phyloP scores from a whole-genome alignment of 352 stramenopile genomes.

The Globisporangium ultimum region DNA sequence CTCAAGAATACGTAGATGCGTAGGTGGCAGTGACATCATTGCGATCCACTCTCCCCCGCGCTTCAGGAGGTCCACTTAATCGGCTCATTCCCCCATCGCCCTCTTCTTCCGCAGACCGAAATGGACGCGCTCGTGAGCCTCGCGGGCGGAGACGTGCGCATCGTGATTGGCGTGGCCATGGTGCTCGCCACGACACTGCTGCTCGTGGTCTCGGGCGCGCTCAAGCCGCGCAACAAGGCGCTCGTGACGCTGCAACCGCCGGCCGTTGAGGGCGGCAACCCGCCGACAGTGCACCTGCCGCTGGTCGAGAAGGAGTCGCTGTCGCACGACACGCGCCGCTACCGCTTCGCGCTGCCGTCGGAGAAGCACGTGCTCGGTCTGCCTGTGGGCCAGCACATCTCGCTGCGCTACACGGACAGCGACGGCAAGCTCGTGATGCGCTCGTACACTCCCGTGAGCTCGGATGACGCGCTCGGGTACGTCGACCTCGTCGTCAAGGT shows the following conservation, averaged over 20 bases:
- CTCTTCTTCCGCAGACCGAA: background rate
- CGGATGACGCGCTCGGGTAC: slow-evolving; percentile 90
- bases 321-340: slow-evolving; percentile 92
- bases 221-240: slow-evolving; percentile 37
- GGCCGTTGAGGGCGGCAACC: slow-evolving; percentile 24
- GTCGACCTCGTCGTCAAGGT: slow-evolving; percentile 97
- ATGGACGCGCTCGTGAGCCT: slow-evolving; percentile 49
- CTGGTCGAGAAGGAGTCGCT: slow-evolving; percentile 91
- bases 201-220: slow-evolving; percentile 30
- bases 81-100: slow-evolving; percentile 1
- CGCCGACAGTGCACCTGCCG: slow-evolving; percentile 55
- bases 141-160: slow-evolving; percentile 37
- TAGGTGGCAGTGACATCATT: slow-evolving; percentile 3
- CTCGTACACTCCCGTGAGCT: slow-evolving; percentile 96
- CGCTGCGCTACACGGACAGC: slow-evolving; percentile 87
- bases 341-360: slow-evolving; percentile 90
- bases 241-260: slow-evolving; percentile 52
- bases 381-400: slow-evolving; percentile 94
- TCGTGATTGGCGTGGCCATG: slow-evolving; percentile 44
- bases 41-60: background rate
- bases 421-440: slow-evolving; percentile 87
- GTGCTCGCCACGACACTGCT: slow-evolving; percentile 44
- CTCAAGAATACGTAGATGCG: no score
- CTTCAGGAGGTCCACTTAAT: background rate
- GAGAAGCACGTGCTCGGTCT: slow-evolving; percentile 86